Conservation (phyloP, 2,329 filamentous ascomycete species). For the Paecilomyces sp. region DNA sequence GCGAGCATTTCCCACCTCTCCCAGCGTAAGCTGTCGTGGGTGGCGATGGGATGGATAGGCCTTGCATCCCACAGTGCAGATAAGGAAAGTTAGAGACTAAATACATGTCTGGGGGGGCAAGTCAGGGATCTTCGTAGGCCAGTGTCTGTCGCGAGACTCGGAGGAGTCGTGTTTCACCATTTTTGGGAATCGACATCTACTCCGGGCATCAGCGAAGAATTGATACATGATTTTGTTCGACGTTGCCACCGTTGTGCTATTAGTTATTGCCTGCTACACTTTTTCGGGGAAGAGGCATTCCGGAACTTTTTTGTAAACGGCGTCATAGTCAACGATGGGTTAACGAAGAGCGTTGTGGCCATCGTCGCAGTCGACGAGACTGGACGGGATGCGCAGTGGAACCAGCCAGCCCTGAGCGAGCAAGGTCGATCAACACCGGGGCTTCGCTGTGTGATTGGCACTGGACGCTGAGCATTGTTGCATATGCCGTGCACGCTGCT, state of each 20-base stretch:
- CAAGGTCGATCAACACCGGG: slow-evolving; percentile 1
- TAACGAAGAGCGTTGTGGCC: neutral
- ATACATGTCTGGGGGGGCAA: neutral
- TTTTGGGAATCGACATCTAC: neutral
- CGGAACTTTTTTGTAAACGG: neutral
- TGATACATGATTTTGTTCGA: neutral
- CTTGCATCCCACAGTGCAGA: neutral
- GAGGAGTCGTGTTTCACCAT: neutral
- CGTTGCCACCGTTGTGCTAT: neutral
- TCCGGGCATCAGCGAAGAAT: neutral
- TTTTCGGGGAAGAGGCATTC: neutral
- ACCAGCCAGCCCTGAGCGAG: neutral
- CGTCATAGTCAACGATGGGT: neutral
- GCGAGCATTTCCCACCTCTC: neutral
- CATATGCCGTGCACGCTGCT: neutral
- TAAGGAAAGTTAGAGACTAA: neutral
- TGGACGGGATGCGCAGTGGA: slow-evolving; percentile 1
- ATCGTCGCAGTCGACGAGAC: neutral
- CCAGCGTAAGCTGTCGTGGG: neutral
- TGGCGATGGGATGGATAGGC: neutral
- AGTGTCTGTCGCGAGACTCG: neutral
- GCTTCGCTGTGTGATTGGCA: neutral
- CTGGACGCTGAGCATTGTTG: neutral
- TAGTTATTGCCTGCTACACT: neutral
- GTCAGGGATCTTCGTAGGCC: neutral